These are phyloP conservation scores for Ganoderma resinaceum DNA, from an alignment of 1,284 basidiomycete genomes.

Conservation along the genomic window DNA sequence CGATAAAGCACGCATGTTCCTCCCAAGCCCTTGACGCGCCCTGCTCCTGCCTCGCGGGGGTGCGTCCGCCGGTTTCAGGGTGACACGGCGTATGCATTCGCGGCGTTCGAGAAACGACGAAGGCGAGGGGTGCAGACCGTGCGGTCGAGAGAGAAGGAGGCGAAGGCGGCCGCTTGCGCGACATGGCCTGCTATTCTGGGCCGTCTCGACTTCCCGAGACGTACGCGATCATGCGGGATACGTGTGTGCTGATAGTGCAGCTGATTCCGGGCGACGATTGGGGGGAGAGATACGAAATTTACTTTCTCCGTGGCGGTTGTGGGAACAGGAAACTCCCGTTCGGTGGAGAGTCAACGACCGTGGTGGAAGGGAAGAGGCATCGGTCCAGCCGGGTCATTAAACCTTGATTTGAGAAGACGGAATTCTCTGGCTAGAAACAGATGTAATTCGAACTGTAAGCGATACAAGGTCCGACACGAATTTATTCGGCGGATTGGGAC, in stretches of 20 bases:
- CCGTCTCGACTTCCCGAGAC: not conserved
- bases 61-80: not conserved
- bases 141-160: not conserved
- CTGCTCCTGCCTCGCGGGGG: not conserved
- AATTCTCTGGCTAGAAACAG: not conserved
- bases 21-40: not conserved
- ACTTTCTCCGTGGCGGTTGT: not conserved
- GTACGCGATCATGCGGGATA: not conserved
- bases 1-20: not conserved
- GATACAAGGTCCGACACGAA: not conserved
- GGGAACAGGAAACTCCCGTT: not conserved
- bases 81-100: not conserved
- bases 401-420: not conserved
- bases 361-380: not conserved
- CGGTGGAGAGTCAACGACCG: not conserved
- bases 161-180: not conserved
- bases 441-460: not conserved
- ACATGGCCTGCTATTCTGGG: not conserved
- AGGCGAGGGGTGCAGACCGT: not conserved
- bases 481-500: not conserved
- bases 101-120: not conserved
- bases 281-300: not conserved
- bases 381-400: not conserved
- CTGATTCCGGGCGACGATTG: not conserved
- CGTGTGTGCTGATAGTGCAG: not conserved